phyloP scores from a whole-genome alignment of 2,329 filamentous ascomycete genomes.

The Xylariaceae sp. region DNA sequence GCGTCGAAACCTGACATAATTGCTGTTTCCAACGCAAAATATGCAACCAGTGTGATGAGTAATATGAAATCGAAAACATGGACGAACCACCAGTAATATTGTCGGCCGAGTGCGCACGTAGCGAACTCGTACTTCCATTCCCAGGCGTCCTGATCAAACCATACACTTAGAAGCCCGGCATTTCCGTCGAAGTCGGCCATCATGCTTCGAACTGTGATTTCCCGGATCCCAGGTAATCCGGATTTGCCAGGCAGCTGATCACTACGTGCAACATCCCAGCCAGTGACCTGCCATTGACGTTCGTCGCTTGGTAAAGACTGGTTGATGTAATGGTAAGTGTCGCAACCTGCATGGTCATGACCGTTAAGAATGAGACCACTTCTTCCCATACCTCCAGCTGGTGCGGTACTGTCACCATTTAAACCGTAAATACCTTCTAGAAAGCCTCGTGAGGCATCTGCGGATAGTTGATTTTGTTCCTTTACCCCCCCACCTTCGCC shows the following conservation, averaged over 20 bases:
- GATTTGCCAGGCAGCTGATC: constrained; percentile 40
- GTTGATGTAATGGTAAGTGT: constrained; percentile 78
- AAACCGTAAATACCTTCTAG: constrained; percentile 81
- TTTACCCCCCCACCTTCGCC: constrained; percentile 60
- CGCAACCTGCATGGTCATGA: constrained; percentile 93
- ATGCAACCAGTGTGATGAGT: constrained; percentile 32
- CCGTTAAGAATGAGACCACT: constrained; percentile 81
- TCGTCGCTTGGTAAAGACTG: constrained; percentile 48
- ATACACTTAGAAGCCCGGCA: constrained; percentile 79
- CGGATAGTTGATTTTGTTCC: constrained; percentile 87
- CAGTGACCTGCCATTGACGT: constrained; percentile 47
- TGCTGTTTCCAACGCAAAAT: constrained; percentile 24
- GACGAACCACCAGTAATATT: constrained; percentile 92
- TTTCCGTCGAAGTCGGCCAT: constrained; percentile 97
- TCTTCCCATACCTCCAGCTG: constrained; percentile 61
- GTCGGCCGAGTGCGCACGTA: constrained; percentile 73
- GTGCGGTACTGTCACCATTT: constrained; percentile 55
- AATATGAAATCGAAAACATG: constrained; percentile 66
- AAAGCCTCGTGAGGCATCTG: constrained; percentile 67
- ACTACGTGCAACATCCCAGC: constrained; percentile 44
- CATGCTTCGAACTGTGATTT: constrained; percentile 95
- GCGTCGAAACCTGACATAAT: constrained; percentile 22
- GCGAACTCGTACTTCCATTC: constrained; percentile 80
- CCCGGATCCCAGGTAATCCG: constrained; percentile 63
- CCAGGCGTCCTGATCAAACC: constrained; percentile 71